Evolutionary conservation across 202 grass and related monocot species (phyloP).

Genomic region (Schoenoplectus tabernaemontani): DNA sequence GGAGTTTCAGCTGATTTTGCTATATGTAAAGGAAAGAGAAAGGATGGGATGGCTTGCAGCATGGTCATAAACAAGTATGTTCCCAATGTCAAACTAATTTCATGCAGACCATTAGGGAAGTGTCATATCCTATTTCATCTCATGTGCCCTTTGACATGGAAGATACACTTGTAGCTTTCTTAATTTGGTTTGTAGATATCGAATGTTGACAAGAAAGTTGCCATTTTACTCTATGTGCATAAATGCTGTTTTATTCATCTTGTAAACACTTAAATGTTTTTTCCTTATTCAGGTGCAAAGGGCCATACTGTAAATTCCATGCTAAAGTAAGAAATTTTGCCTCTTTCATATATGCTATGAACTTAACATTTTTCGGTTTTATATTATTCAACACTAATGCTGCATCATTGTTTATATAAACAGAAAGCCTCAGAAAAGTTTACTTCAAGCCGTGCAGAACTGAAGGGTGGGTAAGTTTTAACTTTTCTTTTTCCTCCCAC

Average conservation of each 20-base stretch:
- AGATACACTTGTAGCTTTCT: not conserved
- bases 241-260: slow-evolving; percentile 12
- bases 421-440: slow-evolving; percentile 71
- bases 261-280: too few relatives aligned
- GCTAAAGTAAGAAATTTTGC: slow-evolving; percentile 46
- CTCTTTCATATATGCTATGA: slow-evolving; percentile 8
- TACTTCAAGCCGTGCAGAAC: slow-evolving; percentile 65
- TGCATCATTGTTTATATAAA: slow-evolving; percentile 25
- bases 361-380: not conserved
- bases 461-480: slow-evolving; percentile 79
- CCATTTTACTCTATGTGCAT: not conserved
- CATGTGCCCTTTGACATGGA: not conserved
- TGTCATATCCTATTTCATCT: too few relatives aligned
- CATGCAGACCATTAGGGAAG: not conserved
- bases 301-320: slow-evolving; percentile 81
- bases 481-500: not conserved
- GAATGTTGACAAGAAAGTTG: not conserved
- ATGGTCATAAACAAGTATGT: slow-evolving; percentile 87
- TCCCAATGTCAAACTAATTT: not conserved
- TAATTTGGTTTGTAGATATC: not conserved
- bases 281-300: slow-evolving; percentile 67
- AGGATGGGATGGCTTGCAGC: slow-evolving; percentile 77
- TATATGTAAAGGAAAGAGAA: slow-evolving; percentile 84
- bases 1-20: slow-evolving; percentile 64
- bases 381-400: not conserved